Evolutionary conservation across 176 grass and related monocot genomes (phyloP).

Genomic region (Puccinellia tenuiflora): DNA sequence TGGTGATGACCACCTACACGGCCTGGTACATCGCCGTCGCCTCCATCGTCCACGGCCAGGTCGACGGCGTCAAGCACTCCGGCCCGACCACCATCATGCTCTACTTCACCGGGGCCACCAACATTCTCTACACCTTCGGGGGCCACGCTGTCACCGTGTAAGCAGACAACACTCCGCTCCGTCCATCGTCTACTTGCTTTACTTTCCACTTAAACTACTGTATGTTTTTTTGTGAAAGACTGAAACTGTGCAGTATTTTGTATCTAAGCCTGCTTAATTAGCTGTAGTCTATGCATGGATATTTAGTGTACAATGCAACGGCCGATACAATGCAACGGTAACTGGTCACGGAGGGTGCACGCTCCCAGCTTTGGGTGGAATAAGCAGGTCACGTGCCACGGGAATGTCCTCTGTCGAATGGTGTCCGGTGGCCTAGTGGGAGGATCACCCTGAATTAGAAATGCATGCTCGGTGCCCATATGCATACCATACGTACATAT

Average conservation of each 20-base stretch:
- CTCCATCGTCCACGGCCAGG: constrained; percentile 71
- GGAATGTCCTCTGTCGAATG: neutral
- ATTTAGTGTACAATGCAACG: too few species aligned
- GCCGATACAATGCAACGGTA: neutral
- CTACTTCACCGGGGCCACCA: constrained; percentile 94
- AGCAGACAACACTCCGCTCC: constrained; percentile 13
- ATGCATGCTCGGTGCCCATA: neutral
- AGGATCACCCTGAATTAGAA: neutral
- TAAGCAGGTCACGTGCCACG: neutral
- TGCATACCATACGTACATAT: neutral
- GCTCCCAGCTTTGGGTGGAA: neutral
- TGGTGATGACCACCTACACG: constrained; percentile 95
- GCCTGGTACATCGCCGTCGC: constrained; percentile 95
- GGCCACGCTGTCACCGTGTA: constrained; percentile 98
- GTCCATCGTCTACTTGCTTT: neutral
- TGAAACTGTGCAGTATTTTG: too few species aligned
- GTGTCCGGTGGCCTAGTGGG: too few species aligned
- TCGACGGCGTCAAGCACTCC: constrained; percentile 69
- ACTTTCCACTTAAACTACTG: neutral
- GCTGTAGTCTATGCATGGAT: too few species aligned
- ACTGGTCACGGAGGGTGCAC: neutral
- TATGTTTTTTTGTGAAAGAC: too few species aligned
- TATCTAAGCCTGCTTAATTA: too few species aligned
- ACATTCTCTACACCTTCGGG: constrained; percentile 98
- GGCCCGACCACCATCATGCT: constrained; percentile 67